These are phyloP conservation scores for Puccinia horiana DNA, from an alignment of 1,284 basidiomycete species.

Conservation along the genomic window DNA sequence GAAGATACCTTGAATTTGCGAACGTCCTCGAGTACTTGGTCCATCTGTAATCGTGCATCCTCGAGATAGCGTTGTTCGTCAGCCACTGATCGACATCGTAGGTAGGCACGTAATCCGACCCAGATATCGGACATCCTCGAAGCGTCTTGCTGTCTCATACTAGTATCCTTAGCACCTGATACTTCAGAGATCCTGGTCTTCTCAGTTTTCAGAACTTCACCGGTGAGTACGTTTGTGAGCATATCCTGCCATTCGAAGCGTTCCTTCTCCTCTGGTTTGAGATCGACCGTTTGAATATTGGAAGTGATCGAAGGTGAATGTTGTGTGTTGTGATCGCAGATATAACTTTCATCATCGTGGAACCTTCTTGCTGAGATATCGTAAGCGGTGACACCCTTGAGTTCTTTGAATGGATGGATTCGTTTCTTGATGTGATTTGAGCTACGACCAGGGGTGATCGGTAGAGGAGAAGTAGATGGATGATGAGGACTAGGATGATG, in stretches of 20 bases:
- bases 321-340: slow-evolving; percentile 10
- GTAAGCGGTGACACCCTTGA: slow-evolving; percentile 43
- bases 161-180: slow-evolving; percentile 55
- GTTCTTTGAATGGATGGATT: slow-evolving; percentile 40
- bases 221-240: slow-evolving; percentile 84
- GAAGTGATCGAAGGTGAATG: slow-evolving; percentile 27
- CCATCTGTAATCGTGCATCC: slow-evolving; percentile 39
- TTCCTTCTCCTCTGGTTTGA: slow-evolving; percentile 68
- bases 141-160: slow-evolving; percentile 51
- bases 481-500: slow-evolving; percentile 12
- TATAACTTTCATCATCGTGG: slow-evolving; percentile 35
- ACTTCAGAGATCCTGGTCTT: slow-evolving; percentile 73
- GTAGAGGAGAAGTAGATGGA: slow-evolving; percentile 28
- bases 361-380: slow-evolving; percentile 46
- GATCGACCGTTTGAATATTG: neutral
- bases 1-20: slow-evolving; percentile 38
- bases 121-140: slow-evolving; percentile 52
- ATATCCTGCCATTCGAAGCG: slow-evolving; percentile 91
- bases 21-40: slow-evolving; percentile 44
- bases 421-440: slow-evolving; percentile 24
- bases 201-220: slow-evolving; percentile 89
- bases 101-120: slow-evolving; percentile 44
- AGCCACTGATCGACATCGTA: slow-evolving; percentile 73
- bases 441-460: slow-evolving; percentile 27
- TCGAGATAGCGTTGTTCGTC: slow-evolving; percentile 45